Conservation (phyloP, 2,329 filamentous ascomycete species). For the Curvularia eragrostidis region DNA sequence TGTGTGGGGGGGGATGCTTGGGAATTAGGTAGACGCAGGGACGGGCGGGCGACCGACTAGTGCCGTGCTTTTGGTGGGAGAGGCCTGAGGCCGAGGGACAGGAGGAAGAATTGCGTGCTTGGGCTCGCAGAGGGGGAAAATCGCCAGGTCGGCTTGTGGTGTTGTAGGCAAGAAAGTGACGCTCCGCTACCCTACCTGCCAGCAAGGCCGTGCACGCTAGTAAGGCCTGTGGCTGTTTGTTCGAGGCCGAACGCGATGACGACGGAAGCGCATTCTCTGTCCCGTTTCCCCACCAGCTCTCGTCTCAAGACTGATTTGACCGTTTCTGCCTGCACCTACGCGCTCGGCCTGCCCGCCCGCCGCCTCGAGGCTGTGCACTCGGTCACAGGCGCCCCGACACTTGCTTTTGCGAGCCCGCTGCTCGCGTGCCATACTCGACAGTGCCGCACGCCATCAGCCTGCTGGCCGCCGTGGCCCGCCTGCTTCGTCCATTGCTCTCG, state of each 20-base stretch:
- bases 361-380: slow-evolving; percentile 18
- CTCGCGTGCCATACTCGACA: slow-evolving; percentile 32
- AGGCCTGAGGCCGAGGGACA: slow-evolving; percentile 3
- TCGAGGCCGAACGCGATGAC: slow-evolving; percentile 21
- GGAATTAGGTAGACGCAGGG: slow-evolving; percentile 12
- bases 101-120: slow-evolving; percentile 27
- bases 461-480: too few species aligned
- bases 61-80: slow-evolving; percentile 4
- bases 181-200: slow-evolving; percentile 17
- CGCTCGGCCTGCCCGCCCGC: neutral
- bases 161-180: slow-evolving; percentile 27
- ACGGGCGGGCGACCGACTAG: slow-evolving; percentile 9
- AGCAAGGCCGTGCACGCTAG: slow-evolving; percentile 16
- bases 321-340: slow-evolving; percentile 8
- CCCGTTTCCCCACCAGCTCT: slow-evolving; percentile 19
- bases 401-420: slow-evolving; percentile 8
- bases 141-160: slow-evolving; percentile 27
- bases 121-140: slow-evolving; percentile 24
- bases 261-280: slow-evolving; percentile 32
- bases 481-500: too few species aligned
- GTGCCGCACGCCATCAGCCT: too few species aligned
- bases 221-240: slow-evolving; percentile 19
- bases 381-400: slow-evolving; percentile 7
- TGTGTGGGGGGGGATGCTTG: slow-evolving; percentile 37
- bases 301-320: slow-evolving; percentile 3